These are phyloP conservation scores for Ganoderma sinense DNA, from an alignment of 1,284 basidiomycete genomes.

Conservation along the genomic window DNA sequence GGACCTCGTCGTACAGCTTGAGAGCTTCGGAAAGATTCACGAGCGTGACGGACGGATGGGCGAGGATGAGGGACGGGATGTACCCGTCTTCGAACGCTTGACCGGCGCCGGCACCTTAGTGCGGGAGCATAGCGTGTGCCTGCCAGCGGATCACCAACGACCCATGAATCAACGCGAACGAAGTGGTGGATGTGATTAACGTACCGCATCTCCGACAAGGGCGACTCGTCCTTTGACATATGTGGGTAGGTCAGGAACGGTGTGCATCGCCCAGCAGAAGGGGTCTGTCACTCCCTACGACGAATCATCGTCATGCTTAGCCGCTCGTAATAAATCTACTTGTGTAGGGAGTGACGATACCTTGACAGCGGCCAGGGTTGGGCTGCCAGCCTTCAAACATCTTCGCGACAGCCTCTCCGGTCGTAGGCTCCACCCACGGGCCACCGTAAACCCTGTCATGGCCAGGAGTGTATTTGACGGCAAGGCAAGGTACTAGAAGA, in stretches of 20 bases:
- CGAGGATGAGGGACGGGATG: slow-evolving; percentile 23
- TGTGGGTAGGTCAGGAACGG: slow-evolving; percentile 31
- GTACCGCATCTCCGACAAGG: slow-evolving; percentile 41
- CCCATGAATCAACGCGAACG: no score
- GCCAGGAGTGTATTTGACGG: slow-evolving; percentile 26
- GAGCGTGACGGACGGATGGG: background rate
- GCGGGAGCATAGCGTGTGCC: slow-evolving; percentile 39
- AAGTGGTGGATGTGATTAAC: no score
- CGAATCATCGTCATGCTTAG: no score
- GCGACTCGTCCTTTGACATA: slow-evolving; percentile 35
- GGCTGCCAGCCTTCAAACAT: slow-evolving; percentile 36
- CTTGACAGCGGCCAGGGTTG: slow-evolving; percentile 34
- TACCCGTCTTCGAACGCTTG: slow-evolving; percentile 45
- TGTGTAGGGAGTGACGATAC: background rate
- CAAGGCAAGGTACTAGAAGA: slow-evolving; percentile 27
- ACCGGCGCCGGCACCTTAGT: slow-evolving; percentile 47
- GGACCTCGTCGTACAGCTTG: slow-evolving; percentile 21
- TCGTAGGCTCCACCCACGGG: slow-evolving; percentile 31
- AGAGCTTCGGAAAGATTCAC: slow-evolving; percentile 6
- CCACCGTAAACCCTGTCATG: slow-evolving; percentile 29
- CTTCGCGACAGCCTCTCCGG: slow-evolving; percentile 30
- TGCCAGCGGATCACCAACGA: no score
- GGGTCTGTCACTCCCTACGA: background rate
- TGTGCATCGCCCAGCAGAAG: slow-evolving; percentile 37
- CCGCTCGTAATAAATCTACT: no score